These are phyloP conservation scores for Rhynchospora tenuis DNA, from an alignment of 176 grass and related monocot genomes.

Conservation along the genomic window DNA sequence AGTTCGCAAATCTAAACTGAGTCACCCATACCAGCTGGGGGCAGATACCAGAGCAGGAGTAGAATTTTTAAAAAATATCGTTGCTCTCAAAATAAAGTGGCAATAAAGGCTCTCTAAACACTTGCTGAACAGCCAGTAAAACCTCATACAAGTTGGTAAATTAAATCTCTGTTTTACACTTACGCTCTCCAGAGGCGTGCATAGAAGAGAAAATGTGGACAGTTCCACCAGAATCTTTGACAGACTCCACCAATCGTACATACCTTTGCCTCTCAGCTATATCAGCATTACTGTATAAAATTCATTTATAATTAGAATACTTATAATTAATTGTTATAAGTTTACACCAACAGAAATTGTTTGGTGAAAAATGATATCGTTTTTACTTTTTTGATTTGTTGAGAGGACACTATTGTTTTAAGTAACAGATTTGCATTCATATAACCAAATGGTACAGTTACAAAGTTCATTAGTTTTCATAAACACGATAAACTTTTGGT, in stretches of 20 bases:
- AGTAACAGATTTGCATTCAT: neutral
- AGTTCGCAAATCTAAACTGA: no score
- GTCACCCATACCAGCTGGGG: no score
- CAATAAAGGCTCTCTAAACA: neutral
- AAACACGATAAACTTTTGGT: neutral
- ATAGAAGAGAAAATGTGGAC: slow-evolving; percentile 93
- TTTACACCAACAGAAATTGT: neutral
- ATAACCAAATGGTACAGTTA: neutral
- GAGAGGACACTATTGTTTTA: neutral
- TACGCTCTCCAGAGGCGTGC: slow-evolving; percentile 89
- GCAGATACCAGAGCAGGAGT: no score
- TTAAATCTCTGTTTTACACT: slow-evolving; percentile 29
- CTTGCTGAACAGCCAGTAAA: neutral
- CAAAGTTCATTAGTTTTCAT: neutral
- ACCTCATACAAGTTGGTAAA: neutral
- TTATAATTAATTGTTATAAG: neutral
- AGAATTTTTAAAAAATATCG: neutral
- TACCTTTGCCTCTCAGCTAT: slow-evolving; percentile 65
- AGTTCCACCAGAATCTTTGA: slow-evolving; percentile 62
- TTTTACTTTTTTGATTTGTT: no score
- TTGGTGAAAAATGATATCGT: neutral
- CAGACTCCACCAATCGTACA: slow-evolving; percentile 61
- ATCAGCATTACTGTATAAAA: slow-evolving; percentile 55
- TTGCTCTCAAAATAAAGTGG: neutral
- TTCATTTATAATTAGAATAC: neutral